Percentiles rank a stretch among this genome's conserved stretches.
These are phyloP conservation scores for Diphasiastrum complanatum DNA, from an alignment of 83 land plant species.

Conservation along the genomic window DNA sequence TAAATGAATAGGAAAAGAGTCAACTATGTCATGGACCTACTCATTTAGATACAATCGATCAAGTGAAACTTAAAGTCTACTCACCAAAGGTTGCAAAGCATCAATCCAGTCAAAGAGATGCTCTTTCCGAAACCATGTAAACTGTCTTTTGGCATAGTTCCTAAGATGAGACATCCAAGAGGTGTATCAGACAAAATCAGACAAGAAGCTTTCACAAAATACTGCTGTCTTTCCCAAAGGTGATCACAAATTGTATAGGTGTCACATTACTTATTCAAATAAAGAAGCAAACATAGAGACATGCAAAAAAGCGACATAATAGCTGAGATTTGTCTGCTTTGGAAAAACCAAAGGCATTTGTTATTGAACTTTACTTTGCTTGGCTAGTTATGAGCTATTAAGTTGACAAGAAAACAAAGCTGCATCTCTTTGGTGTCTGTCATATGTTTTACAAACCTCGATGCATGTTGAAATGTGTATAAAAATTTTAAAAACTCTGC, in stretches of 20 bases:
- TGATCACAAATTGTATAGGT: too few relatives aligned
- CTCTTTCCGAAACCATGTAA: conserved; percentile 91
- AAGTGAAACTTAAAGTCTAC: too few relatives aligned
- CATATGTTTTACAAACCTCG: conserved; percentile 43
- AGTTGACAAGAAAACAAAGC: not conserved
- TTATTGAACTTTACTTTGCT: too few relatives aligned
- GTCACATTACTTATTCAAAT: too few relatives aligned
- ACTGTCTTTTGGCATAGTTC: conserved; percentile 84
- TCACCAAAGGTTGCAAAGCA: conserved; percentile 73
- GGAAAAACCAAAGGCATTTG: too few relatives aligned
- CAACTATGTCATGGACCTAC: too few relatives aligned
- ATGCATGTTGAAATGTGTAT: conserved; percentile 71
- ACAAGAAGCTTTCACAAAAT: not conserved
- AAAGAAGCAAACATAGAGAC: not conserved
- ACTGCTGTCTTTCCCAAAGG: not conserved
- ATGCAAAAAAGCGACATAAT: too few relatives aligned
- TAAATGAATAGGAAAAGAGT: too few relatives aligned
- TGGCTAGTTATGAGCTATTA: too few relatives aligned
- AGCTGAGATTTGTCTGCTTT: too few relatives aligned
- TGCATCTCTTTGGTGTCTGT: not conserved
- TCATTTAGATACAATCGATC: too few relatives aligned
- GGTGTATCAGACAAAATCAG: not conserved
- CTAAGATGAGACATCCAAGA: conserved; percentile 27
- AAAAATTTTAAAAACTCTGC: conserved; percentile 52
- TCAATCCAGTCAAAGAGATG: conserved; percentile 83